These are phyloP conservation scores for Bryoerythrophyllum caledonicum DNA, from an alignment of 225 moss, liverwort and hornwort genomes.

Conservation along the genomic window DNA sequence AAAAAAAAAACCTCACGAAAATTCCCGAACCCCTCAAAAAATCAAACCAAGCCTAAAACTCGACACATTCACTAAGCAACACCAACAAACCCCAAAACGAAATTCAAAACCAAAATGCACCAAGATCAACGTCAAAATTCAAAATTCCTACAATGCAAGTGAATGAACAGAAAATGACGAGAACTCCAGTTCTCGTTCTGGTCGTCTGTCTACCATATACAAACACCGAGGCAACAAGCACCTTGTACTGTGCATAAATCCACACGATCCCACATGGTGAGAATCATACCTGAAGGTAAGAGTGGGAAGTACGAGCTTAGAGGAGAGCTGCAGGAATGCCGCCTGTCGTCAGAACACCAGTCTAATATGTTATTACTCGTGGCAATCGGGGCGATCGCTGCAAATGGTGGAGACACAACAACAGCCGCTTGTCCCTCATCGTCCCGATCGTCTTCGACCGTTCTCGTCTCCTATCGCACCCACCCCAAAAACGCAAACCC, in stretches of 20 bases:
- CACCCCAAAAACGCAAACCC: background rate
- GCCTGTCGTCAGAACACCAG: background rate
- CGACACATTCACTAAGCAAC: background rate
- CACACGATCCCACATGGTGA: too few species aligned
- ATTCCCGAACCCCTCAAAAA: background rate
- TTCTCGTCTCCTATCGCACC: too few species aligned
- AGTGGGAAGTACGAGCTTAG: background rate
- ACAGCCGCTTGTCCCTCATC: slow-evolving; percentile 23
- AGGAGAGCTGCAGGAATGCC: background rate
- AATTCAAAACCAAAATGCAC: background rate
- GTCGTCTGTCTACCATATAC: too few species aligned
- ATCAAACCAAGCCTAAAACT: background rate
- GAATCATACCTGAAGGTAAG: slow-evolving; percentile 2
- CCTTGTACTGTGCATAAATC: too few species aligned
- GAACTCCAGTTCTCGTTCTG: too few species aligned
- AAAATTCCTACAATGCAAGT: background rate
- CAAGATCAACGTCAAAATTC: background rate
- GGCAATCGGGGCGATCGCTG: background rate
- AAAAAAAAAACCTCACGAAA: background rate
- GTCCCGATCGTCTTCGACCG: background rate
- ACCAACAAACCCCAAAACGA: background rate
- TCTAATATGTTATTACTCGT: background rate
- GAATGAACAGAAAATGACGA: too few species aligned
- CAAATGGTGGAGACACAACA: slow-evolving; percentile 13
- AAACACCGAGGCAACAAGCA: too few species aligned